These are phyloP conservation scores for Lobosporangium transversale DNA, from an alignment of 192 early-diverging fungal species.

Conservation along the genomic window DNA sequence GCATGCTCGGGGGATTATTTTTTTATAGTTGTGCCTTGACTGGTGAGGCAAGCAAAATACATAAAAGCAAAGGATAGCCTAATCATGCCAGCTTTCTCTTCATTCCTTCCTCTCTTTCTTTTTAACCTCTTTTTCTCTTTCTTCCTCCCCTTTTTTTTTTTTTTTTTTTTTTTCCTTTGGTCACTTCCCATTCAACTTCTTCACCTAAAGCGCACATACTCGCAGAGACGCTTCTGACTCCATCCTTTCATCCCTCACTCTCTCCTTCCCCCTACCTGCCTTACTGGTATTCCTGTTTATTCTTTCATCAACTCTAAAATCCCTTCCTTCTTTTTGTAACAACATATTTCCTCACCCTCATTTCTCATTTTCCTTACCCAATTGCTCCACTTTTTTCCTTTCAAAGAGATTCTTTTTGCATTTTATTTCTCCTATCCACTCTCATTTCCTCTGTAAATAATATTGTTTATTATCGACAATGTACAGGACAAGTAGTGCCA, in stretches of 20 bases:
- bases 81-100: no score
- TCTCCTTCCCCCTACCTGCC: no score
- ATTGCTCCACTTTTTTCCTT: not conserved
- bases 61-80: no score
- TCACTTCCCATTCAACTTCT: no score
- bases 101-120: not conserved
- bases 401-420: not conserved
- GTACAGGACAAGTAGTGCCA: slow-evolving; percentile 16
- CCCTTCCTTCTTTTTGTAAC: not conserved
- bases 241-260: no score
- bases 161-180: slow-evolving; percentile 4
- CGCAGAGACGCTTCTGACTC: not conserved
- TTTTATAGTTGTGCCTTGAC: no score
- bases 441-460: no score
- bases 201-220: slow-evolving; percentile 12
- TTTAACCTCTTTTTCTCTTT: not conserved
- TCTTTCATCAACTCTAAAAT: no score
- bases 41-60: no score
- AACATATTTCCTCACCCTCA: not conserved
- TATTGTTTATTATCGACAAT: no score
- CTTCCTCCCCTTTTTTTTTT: not conserved
- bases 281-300: not conserved
- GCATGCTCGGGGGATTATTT: no score
- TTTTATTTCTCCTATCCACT: not conserved
- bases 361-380: not conserved